These are phyloP conservation scores for Phytopythium sindhum DNA, from an alignment of 352 stramenopile species.

Conservation along the genomic window DNA sequence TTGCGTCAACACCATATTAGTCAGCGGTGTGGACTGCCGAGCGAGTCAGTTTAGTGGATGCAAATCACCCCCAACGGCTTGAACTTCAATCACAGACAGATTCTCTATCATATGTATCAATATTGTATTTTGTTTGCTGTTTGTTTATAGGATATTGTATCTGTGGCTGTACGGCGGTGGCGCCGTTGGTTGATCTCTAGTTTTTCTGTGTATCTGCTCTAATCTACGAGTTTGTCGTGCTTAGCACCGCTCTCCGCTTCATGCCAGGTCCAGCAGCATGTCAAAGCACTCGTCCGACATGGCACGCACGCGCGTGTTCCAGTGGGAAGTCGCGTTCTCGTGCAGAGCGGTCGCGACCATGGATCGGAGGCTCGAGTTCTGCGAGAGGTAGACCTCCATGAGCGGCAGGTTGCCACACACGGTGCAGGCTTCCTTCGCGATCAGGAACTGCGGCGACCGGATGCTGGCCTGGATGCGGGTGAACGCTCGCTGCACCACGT, in stretches of 20 bases:
- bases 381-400: slow-evolving; percentile 64
- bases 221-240: slow-evolving; percentile 11
- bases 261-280: slow-evolving; percentile 75
- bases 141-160: slow-evolving; percentile 4
- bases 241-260: slow-evolving; percentile 6
- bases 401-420: slow-evolving; percentile 64
- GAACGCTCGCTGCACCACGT: slow-evolving; percentile 53
- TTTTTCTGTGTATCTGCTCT: slow-evolving; percentile 5
- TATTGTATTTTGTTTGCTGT: slow-evolving; percentile 3
- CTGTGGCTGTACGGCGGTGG: neutral
- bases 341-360: slow-evolving; percentile 63
- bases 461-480: slow-evolving; percentile 47
- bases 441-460: slow-evolving; percentile 65
- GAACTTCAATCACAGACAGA: neutral
- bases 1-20: too few species aligned
- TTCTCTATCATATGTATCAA: neutral
- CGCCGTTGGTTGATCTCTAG: slow-evolving; percentile 2
- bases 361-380: slow-evolving; percentile 51
- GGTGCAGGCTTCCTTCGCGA: slow-evolving; percentile 65
- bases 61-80: neutral
- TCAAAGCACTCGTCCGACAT: slow-evolving; percentile 82
- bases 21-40: neutral
- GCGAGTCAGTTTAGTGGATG: neutral
- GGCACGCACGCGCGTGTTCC: slow-evolving; percentile 75
- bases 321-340: slow-evolving; percentile 59